phyloP scores from a whole-genome alignment of 2,329 filamentous ascomycete species.

The Fusarium xylarioides region DNA sequence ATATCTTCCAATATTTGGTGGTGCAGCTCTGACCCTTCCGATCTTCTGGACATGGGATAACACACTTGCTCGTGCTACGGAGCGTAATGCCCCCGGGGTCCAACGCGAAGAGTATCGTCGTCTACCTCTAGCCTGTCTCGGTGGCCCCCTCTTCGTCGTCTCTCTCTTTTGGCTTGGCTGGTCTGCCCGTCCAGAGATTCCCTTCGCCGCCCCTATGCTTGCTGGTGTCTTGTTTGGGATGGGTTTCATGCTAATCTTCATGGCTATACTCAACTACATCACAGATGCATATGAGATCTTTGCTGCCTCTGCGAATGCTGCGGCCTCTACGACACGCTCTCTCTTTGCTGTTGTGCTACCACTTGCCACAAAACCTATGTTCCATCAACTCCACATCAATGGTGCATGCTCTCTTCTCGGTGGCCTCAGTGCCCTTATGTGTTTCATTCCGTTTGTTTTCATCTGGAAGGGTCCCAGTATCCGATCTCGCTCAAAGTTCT shows the following conservation, averaged over 20 bases:
- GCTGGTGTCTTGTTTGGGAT: constrained; percentile 69
- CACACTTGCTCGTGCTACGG: constrained; percentile 63
- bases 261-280: constrained; percentile 70
- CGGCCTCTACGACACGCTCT: constrained; percentile 88
- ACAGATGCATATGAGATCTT: constrained; percentile 75
- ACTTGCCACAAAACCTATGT: constrained; percentile 62
- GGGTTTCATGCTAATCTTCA: constrained; percentile 71
- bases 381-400: constrained; percentile 55
- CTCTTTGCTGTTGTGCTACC: constrained; percentile 83
- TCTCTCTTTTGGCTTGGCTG: constrained; percentile 71
- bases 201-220: constrained; percentile 66
- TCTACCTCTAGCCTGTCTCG: constrained; percentile 75
- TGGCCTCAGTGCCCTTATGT: constrained; percentile 60
- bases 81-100: constrained; percentile 63
- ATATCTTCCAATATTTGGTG: constrained; percentile 74
- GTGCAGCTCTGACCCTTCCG: constrained; percentile 65
- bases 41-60: constrained; percentile 74
- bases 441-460: constrained; percentile 61
- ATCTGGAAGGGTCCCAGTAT: constrained; percentile 65
- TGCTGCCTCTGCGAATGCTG: constrained; percentile 80
- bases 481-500: constrained; percentile 67
- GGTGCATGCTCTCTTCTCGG: constrained; percentile 64
- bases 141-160: constrained; percentile 69
- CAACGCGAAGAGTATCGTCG: constrained; percentile 72
- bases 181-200: constrained; percentile 58